Percentiles rank a stretch among this genome's conserved stretches.
Conservation (phyloP, 441 rosid species). For the Erysimum cheiri region DNA sequence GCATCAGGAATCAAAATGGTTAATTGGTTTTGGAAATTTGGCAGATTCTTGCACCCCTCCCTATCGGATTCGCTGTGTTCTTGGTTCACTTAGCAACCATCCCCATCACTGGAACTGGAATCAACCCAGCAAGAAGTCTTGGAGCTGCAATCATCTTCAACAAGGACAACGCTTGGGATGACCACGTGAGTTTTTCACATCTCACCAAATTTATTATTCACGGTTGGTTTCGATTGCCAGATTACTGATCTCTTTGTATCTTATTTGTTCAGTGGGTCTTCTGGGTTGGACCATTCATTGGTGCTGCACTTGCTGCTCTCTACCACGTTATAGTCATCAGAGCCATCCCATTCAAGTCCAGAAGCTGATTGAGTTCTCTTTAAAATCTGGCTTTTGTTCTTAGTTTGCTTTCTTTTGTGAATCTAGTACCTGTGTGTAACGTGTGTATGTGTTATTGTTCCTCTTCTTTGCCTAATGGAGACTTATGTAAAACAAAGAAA, state of each 20-base stretch:
- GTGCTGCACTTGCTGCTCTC: conserved; percentile 60
- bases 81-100: conserved; percentile 62
- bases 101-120: conserved; percentile 61
- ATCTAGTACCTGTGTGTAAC: conserved; percentile 29
- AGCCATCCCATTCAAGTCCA: conserved; percentile 56
- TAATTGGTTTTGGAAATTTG: conserved; percentile 4
- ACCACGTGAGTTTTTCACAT: conserved; percentile 46
- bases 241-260: conserved; percentile 5
- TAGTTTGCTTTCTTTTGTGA: conserved; percentile 41
- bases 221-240: neutral
- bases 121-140: conserved; percentile 63
- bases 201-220: neutral
- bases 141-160: conserved; percentile 60
- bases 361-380: conserved; percentile 36
- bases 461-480: conserved; percentile 38
- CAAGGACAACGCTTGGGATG: conserved; percentile 56
- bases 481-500: conserved; percentile 27
- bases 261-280: conserved; percentile 50
- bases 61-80: conserved; percentile 59
- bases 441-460: conserved; percentile 32
- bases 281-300: conserved; percentile 67
- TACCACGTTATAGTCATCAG: conserved; percentile 60
- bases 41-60: conserved; percentile 59
- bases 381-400: conserved; percentile 13
- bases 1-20: neutral